A percentile compares a stretch with the other conserved stretches of the same genome.
These are phyloP conservation scores for Candida nanaspora DNA, from an alignment of 805 yeast species.

Conservation along the genomic window DNA sequence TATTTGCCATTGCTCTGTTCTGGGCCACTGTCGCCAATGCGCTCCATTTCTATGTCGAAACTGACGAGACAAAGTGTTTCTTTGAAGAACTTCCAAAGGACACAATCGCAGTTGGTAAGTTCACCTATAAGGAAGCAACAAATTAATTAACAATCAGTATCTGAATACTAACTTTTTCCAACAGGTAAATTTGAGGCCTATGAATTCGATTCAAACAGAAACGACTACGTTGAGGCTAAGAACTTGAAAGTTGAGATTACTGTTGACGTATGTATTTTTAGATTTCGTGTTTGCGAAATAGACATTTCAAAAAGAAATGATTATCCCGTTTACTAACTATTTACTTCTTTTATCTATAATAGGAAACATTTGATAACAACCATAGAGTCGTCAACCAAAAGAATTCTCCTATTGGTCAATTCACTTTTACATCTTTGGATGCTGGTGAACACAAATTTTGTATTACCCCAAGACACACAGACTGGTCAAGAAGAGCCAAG, in stretches of 20 bases:
- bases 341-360: background rate
- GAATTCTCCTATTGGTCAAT: slow-evolving; percentile 57
- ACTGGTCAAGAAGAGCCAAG: slow-evolving; percentile 38
- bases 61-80: slow-evolving; percentile 77
- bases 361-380: slow-evolving; percentile 68
- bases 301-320: background rate
- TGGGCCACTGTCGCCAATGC: slow-evolving; percentile 27
- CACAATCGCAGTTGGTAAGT: slow-evolving; percentile 70
- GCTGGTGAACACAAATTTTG: slow-evolving; percentile 78
- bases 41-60: slow-evolving; percentile 72
- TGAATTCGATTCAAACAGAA: slow-evolving; percentile 43
- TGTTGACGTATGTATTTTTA: slow-evolving; percentile 42
- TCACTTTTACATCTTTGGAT: slow-evolving; percentile 66
- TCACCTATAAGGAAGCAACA: background rate
- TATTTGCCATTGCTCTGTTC: slow-evolving; percentile 8
- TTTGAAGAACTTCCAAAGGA: slow-evolving; percentile 71
- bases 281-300: background rate
- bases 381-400: slow-evolving; percentile 69
- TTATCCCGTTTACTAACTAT: background rate
- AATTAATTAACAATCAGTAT: background rate
- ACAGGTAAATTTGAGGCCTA: slow-evolving; percentile 52
- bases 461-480: slow-evolving; percentile 44
- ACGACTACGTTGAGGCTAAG: slow-evolving; percentile 44
- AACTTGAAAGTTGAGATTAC: slow-evolving; percentile 58
- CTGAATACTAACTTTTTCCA: background rate